These are phyloP conservation scores for Pseudogymnoascus sp. DNA, from an alignment of 2,329 filamentous ascomycete species.

Conservation along the genomic window DNA sequence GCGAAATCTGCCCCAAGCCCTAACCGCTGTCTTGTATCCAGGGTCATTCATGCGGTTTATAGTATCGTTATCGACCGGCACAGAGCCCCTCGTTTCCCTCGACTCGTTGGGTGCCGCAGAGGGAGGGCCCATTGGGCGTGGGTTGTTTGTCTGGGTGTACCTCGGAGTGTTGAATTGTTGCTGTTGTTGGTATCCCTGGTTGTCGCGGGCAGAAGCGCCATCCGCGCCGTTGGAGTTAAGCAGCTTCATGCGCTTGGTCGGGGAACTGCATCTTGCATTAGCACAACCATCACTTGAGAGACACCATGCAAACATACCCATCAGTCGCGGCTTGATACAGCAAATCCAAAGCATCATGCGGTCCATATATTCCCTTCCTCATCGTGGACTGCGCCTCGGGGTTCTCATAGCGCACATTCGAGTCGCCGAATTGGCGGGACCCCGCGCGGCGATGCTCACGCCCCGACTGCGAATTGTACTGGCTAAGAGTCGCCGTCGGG, in stretches of 20 bases:
- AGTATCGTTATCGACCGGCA: conserved; percentile 18
- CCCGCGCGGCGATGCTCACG: conserved; percentile 22
- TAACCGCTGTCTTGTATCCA: conserved; percentile 61
- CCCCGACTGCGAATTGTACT: conserved; percentile 54
- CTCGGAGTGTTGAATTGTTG: neutral
- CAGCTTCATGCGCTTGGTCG: neutral
- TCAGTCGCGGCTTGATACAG: conserved; percentile 78
- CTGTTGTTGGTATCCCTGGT: neutral
- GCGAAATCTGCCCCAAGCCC: conserved; percentile 83
- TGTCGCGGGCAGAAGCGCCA: neutral
- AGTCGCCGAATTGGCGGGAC: conserved; percentile 36
- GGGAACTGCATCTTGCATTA: neutral
- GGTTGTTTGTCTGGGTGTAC: neutral
- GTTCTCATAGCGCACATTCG: conserved; percentile 55
- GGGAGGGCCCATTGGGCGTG: neutral
- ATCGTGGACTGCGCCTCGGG: conserved; percentile 56
- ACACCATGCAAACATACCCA: conserved; percentile 29
- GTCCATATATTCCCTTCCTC: conserved; percentile 71
- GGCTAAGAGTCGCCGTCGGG: conserved; percentile 56
- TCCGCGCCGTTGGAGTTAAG: neutral
- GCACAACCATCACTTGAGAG: neutral
- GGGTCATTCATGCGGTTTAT: conserved; percentile 33
- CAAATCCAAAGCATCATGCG: conserved; percentile 84
- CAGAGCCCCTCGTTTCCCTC: conserved; percentile 17
- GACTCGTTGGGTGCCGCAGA: neutral